Conservation (phyloP, 345 rosid species). For the Citrus australasica region DNA sequence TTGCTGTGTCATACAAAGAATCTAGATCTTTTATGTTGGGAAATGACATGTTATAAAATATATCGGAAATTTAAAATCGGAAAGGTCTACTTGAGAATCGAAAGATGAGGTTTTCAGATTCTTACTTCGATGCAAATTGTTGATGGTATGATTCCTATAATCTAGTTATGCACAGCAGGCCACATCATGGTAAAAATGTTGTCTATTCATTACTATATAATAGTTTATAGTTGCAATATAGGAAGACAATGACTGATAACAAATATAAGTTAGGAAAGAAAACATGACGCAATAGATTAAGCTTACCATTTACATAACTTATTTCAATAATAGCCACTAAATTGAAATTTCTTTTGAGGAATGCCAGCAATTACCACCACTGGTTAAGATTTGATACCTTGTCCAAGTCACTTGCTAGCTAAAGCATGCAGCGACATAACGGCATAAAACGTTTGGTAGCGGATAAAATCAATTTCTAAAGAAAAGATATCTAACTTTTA, state of each 20-base stretch:
- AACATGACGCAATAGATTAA: neutral
- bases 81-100: neutral
- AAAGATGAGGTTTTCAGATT: neutral
- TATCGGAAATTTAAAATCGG: neutral
- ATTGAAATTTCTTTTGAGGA: neutral
- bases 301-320: neutral
- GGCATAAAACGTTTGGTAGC: neutral
- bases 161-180: neutral
- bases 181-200: neutral
- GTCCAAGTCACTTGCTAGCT: neutral
- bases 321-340: neutral
- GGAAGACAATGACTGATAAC: neutral
- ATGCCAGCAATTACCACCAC: neutral
- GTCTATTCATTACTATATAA: neutral
- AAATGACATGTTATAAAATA: neutral
- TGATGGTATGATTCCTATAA: neutral
- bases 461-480: neutral
- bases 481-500: slow-evolving; percentile 8
- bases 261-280: neutral
- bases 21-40: neutral
- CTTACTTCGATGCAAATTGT: neutral
- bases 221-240: neutral
- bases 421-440: neutral
- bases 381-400: neutral
- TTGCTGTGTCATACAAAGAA: neutral